Evolutionary conservation across 2,329 filamentous ascomycete species (phyloP).

Genomic region (Botryotinia globosa): DNA sequence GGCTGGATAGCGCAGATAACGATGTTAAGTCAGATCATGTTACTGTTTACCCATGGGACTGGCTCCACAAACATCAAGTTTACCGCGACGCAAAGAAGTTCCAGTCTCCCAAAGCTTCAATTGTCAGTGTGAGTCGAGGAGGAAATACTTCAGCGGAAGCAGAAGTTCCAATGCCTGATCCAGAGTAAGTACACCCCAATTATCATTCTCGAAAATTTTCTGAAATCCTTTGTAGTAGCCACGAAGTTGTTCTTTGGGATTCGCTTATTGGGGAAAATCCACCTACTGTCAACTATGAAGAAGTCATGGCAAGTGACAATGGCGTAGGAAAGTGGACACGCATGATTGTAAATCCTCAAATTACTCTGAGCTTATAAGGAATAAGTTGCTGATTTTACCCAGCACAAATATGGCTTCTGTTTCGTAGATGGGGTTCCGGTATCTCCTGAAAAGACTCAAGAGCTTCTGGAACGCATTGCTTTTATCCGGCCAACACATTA

Average conservation of each 20-base stretch:
- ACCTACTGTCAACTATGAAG: conserved; percentile 58
- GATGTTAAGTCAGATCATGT: conserved; percentile 56
- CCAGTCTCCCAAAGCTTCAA: background rate
- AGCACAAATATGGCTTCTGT: conserved; percentile 71
- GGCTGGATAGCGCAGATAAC: conserved; percentile 43
- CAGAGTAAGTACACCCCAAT: background rate
- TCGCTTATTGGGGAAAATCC: conserved; percentile 43
- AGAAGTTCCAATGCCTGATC: background rate
- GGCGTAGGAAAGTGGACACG: conserved; percentile 61
- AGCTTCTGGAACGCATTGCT: conserved; percentile 75
- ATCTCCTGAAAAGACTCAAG: conserved; percentile 67
- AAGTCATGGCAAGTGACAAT: conserved; percentile 55
- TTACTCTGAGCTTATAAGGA: background rate
- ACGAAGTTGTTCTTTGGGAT: conserved; percentile 38
- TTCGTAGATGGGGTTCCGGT: conserved; percentile 71
- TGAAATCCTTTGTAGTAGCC: background rate
- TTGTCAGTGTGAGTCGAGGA: background rate
- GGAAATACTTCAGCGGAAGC: background rate
- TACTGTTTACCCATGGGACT: conserved; percentile 64
- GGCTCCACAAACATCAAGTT: conserved; percentile 51
- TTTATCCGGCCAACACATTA: conserved; percentile 92
- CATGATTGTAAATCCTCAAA: conserved; percentile 53
- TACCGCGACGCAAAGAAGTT: background rate
- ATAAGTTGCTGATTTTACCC: conserved; percentile 22
- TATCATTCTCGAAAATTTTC: background rate